Base-by-base conservation (phyloP, 208 protist genomes). In the Leishmania mexicana region DNA sequence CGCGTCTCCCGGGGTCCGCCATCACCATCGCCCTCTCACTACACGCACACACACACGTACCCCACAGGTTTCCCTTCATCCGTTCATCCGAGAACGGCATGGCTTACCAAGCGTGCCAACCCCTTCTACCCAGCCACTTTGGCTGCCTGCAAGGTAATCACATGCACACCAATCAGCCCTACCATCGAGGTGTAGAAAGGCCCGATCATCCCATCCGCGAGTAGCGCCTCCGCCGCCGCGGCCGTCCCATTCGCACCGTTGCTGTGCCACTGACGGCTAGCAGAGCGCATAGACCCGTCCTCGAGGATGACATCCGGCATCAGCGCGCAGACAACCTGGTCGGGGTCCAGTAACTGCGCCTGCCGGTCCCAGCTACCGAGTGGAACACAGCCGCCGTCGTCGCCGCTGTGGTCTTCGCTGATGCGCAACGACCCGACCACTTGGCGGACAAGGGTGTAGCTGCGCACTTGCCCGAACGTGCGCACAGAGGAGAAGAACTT, bases 121-220 rank as follows among this genome's bases (percentile, higher is more conserved):
- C 19, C 15, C 28, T 74, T 49, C 47, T 53, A 80, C 7, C 76
- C 71, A n/a, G 76, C 67, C 38, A 68, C 60, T 31, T 51, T 68
- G 53, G 31, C 42, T 5, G 82, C 73, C 42, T 85, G 81, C 79
- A 88, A 45, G 0, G 85, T 88, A 77, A 88, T 81, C 45, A 96
- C 79, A 68, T 96, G 92, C 70, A 96, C 88, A 15, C 91, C 93
- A 42, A 96, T 88, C 31, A 94, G 86, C 10, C 92, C 93, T 7
- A 87, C 90, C 88, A 94, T 89, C 13, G 82, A 83, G 3, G 86
- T 87, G 73, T 92, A 93, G 75, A 94, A 95, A 2, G 89, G 79
- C 3, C 93, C 93, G 68, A 96, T 89, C 89, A 92, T 89, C 40
- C 83, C 88, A 81, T 92, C 88, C 42, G 81, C 76, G 73, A 94